phyloP scores from a whole-genome alignment of 2,329 filamentous ascomycete genomes.

The Alternaria conjuncta region DNA sequence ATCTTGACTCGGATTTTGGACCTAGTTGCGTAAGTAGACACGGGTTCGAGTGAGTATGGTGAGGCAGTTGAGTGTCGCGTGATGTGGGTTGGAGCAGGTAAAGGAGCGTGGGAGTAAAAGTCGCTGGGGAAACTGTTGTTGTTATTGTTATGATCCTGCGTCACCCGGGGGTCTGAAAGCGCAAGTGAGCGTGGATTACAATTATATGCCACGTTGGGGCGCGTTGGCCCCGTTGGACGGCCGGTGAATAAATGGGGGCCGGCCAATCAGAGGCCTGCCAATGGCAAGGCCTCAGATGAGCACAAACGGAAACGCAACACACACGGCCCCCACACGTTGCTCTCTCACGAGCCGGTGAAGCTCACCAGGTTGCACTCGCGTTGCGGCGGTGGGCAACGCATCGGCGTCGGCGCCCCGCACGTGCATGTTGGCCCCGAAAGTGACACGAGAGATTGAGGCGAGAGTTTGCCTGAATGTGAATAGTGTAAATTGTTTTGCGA shows the following conservation, averaged over 20 bases:
- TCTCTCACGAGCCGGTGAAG: neutral
- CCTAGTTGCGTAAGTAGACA: neutral
- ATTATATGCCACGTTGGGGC: neutral
- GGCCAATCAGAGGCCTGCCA: neutral
- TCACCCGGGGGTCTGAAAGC: neutral
- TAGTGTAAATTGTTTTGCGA: neutral
- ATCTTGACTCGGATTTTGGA: neutral
- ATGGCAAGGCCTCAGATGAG: neutral
- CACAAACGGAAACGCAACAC: neutral
- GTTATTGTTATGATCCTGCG: neutral
- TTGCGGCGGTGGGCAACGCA: neutral
- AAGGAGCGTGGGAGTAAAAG: neutral
- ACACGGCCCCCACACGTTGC: neutral
- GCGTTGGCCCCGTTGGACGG: neutral
- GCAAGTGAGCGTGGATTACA: conserved; percentile 6
- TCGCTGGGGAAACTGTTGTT: neutral
- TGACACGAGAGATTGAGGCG: neutral
- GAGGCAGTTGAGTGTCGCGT: neutral
- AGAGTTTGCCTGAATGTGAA: neutral
- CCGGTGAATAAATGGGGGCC: neutral
- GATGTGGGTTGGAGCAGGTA: neutral
- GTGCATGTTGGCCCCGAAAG: neutral
- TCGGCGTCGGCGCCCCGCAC: neutral
- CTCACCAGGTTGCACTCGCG: neutral
- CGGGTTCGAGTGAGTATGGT: neutral